phyloP scores from a whole-genome alignment of 2,329 filamentous ascomycete species.

The Cladosporium sp. region DNA sequence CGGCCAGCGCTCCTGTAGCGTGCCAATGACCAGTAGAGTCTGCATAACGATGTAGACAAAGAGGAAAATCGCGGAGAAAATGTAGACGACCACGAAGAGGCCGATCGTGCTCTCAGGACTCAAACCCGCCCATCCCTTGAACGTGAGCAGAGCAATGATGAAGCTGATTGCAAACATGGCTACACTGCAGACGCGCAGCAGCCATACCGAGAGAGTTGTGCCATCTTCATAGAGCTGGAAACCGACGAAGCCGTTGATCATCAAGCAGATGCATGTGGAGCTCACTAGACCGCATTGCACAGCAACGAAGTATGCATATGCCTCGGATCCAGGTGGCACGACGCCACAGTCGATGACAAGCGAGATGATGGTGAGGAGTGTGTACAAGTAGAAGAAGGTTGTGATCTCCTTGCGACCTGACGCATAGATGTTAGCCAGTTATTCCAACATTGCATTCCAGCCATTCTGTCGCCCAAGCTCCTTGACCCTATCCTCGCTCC shows the following conservation, averaged over 20 bases:
- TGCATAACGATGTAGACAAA: constrained; percentile 86
- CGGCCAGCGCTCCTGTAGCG: constrained; percentile 92
- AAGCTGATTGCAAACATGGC: constrained; percentile 85
- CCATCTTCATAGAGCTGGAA: constrained; percentile 99
- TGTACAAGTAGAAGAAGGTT: constrained; percentile 96
- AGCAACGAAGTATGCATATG: constrained; percentile 90
- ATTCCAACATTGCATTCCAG: neutral
- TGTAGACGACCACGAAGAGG: constrained; percentile 86
- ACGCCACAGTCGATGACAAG: constrained; percentile 92
- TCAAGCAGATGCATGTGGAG: constrained; percentile 80
- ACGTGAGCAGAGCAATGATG: constrained; percentile 84
- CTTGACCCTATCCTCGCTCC: neutral
- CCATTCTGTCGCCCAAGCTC: neutral
- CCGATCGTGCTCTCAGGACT: constrained; percentile 82
- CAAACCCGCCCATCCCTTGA: constrained; percentile 86
- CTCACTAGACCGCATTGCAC: constrained; percentile 82
- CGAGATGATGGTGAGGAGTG: constrained; percentile 83
- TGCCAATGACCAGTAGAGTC: constrained; percentile 82
- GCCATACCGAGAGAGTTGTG: constrained; percentile 89
- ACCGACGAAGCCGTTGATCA: constrained; percentile 97
- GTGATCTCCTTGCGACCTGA: constrained; percentile 69
- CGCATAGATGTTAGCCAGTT: constrained; percentile 3
- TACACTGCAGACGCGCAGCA: constrained; percentile 75
- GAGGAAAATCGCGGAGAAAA: constrained; percentile 84
- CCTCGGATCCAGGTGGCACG: constrained; percentile 73